Percentiles rank a stretch among this genome's conserved stretches.
Conservation (phyloP, 495 filamentous ascomycete genomes). For the Daldinia concentrica region DNA sequence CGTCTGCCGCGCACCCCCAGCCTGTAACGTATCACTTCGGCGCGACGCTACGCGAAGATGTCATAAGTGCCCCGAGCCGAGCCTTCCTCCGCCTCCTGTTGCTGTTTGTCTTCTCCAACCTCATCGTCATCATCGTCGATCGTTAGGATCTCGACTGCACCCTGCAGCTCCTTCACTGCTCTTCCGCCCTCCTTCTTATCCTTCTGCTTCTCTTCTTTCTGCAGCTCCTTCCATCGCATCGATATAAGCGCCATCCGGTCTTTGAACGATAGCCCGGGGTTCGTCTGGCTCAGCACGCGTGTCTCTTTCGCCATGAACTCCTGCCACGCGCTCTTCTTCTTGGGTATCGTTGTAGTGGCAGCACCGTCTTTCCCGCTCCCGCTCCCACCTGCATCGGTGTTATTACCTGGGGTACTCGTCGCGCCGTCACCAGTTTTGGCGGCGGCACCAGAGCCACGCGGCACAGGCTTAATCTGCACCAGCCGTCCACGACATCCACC, state of each 20-base stretch:
- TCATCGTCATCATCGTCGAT: conserved; percentile 27
- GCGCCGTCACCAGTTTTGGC: not conserved
- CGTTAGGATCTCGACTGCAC: conserved; percentile 31
- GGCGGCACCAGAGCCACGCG: conserved; percentile 54
- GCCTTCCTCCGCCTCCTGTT: not conserved
- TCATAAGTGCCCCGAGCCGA: conserved; percentile 1
- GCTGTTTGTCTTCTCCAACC: not conserved
- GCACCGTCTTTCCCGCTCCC: conserved; percentile 33
- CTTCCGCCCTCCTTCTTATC: not conserved
- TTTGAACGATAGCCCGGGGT: conserved; percentile 62
- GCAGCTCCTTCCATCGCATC: conserved; percentile 37
- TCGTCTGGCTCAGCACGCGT: conserved; percentile 57
- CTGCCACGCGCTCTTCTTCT: conserved; percentile 66
- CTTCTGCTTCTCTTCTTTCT: conserved; percentile 15
- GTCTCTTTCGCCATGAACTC: conserved; percentile 68
- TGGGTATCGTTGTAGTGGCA: not conserved
- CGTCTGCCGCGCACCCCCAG: not conserved
- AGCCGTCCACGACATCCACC: conserved; percentile 72
- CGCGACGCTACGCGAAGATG: conserved; percentile 11
- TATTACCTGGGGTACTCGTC: not conserved
- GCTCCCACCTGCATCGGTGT: not conserved
- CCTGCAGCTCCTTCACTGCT: conserved; percentile 13
- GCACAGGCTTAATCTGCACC: conserved; percentile 81
- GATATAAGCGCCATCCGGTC: conserved; percentile 68
- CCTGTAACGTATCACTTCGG: not conserved